phyloP scores from a whole-genome alignment of 768 basidiomycete genomes.

The Termitomyces sp. region DNA sequence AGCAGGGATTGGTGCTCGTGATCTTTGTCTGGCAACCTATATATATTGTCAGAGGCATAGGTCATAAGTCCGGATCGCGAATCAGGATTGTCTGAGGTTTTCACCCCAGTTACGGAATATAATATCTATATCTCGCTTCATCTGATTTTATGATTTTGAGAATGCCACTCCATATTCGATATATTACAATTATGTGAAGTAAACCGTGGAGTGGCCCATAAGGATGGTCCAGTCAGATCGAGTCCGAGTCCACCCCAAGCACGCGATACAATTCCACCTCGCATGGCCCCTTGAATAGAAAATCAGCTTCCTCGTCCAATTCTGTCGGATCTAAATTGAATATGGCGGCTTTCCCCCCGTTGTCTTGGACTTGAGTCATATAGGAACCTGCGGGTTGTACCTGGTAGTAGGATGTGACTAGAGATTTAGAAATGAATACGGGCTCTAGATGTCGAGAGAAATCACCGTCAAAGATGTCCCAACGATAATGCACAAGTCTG shows the following conservation, averaged over 20 bases:
- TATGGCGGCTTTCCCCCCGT: conserved; percentile 30
- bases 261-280: conserved; percentile 4
- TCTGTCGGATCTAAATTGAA: conserved; percentile 27
- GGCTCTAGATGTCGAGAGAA: background rate
- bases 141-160: too few relatives aligned
- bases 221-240: background rate
- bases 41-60: too few relatives aligned
- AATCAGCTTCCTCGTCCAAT: conserved; percentile 23
- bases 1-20: too few relatives aligned
- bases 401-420: conserved; percentile 8
- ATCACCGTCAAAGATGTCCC: conserved; percentile 25
- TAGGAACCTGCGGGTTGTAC: conserved; percentile 23
- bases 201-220: background rate
- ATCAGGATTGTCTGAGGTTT: too few relatives aligned
- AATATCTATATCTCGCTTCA: too few relatives aligned
- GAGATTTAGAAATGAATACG: background rate
- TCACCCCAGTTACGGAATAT: too few relatives aligned
- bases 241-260: background rate
- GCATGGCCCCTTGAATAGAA: conserved; percentile 19
- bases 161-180: too few relatives aligned
- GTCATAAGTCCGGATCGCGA: too few relatives aligned
- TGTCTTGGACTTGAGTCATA: conserved; percentile 16
- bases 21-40: too few relatives aligned
- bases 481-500: conserved; percentile 30
- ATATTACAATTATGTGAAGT: too few relatives aligned